Evolutionary conservation across 768 basidiomycete species (phyloP).

Genomic region (Boletus speciosus): DNA sequence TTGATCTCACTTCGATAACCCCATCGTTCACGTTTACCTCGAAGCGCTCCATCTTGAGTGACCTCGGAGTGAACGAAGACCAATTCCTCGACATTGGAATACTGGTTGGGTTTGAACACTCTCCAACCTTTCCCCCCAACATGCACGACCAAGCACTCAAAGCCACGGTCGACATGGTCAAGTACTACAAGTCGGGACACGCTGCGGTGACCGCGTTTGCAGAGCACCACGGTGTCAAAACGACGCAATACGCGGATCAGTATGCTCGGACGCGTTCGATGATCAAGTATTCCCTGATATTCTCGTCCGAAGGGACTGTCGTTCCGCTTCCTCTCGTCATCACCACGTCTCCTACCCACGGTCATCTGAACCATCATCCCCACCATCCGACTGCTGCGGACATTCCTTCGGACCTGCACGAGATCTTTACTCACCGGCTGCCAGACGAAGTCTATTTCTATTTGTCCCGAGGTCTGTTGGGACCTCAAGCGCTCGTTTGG

Average conservation of each 20-base stretch:
- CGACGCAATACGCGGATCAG: conserved; percentile 74
- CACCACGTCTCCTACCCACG: conserved; percentile 45
- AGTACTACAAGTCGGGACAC: conserved; percentile 87
- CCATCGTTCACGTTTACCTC: conserved; percentile 83
- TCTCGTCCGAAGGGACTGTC: conserved; percentile 83
- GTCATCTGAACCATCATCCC: conserved; percentile 52
- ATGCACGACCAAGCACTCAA: conserved; percentile 79
- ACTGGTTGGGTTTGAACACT: conserved; percentile 84
- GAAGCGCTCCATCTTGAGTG: conserved; percentile 68
- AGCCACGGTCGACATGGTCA: conserved; percentile 87
- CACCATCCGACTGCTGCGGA: conserved; percentile 80
- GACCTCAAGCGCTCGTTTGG: conserved; percentile 92
- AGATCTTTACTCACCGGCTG: conserved; percentile 90
- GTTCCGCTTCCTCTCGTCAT: conserved; percentile 76
- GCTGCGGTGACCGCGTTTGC: conserved; percentile 72
- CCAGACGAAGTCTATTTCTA: conserved; percentile 98
- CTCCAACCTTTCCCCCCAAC: conserved; percentile 77
- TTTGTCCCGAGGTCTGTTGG: conserved; percentile 86
- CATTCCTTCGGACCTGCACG: conserved; percentile 86
- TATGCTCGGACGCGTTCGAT: conserved; percentile 88
- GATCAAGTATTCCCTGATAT: conserved; percentile 87
- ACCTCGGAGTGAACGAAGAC: conserved; percentile 70
- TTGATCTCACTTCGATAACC: conserved; percentile 67
- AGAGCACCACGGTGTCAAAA: conserved; percentile 81
- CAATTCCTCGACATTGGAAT: conserved; percentile 95